Base-by-base conservation (phyloP, 306 rosid species). In the Erythrophleum fordii region DNA sequence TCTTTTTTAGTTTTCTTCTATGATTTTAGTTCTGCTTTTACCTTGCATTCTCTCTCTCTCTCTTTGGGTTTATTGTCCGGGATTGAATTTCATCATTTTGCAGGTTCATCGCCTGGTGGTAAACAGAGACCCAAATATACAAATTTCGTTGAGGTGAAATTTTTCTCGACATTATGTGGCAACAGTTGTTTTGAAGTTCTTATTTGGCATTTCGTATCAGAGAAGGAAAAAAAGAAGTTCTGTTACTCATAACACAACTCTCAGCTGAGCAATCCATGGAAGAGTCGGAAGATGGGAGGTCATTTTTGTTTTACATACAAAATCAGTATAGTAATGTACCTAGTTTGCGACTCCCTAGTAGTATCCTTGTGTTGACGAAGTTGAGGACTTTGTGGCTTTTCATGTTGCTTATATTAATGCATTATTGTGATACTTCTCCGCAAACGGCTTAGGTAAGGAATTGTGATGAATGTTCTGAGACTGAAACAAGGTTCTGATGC, bases 61-160 rank as follows among this genome's bases (percentile, higher is more conserved):
- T 31, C 4, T 4, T 4, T 1, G 52, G 16, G 18, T 34, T n/a
- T 64, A 59, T 71, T 58, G 51, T 69, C 17, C 71, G 76, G 41
- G 34, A 59, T 80, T 87, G 59, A 31, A 2, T 39, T 39, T 39
- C 5, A 5, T 61, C 55, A 31, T 22, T 75, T 41, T 49, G 34
- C 77, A 94, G 98, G 98, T 94, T 80, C 98, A 94, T 75, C 98
- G 98, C 41, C 86, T 92, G 89, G 98, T 94, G 39, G 98, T 94
- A 8, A 94, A 94, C 81, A 87, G 97, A 88, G 98, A 94, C 87
- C 98, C 84, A 94, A 94, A 85, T 86, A 87, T 82, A 94, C 97
- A 14, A 94, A 94, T 77, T 94, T 94, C 77, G 98, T 94, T 22
- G 98, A 94, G 96, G 97, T 93, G 61, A 37, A 9, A 22, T 1